These are phyloP conservation scores for Nakazawaea wyomingensis DNA, from an alignment of 805 yeast genomes.

Conservation along the genomic window DNA sequence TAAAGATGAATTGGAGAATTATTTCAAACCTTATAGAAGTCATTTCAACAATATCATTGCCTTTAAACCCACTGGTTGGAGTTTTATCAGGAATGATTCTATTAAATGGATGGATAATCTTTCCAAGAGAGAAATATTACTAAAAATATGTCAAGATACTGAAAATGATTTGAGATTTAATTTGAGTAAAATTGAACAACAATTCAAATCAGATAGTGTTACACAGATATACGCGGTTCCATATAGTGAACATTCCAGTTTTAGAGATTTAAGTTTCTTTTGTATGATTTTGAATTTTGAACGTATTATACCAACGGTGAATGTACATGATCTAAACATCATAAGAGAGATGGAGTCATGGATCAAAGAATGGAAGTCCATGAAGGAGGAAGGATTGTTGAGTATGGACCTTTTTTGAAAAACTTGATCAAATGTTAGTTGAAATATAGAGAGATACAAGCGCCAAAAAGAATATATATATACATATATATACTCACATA, in stretches of 20 bases:
- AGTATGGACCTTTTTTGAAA: slow-evolving; percentile 14
- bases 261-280: slow-evolving; percentile 69
- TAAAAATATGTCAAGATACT: slow-evolving; percentile 9
- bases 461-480: too few relatives aligned
- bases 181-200: slow-evolving; percentile 24
- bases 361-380: slow-evolving; percentile 28
- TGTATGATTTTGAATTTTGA: slow-evolving; percentile 45
- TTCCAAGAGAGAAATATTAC: slow-evolving; percentile 11
- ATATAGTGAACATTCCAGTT: slow-evolving; percentile 92
- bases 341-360: slow-evolving; percentile 27
- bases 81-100: slow-evolving; percentile 35
- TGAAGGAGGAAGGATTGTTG: slow-evolving; percentile 13
- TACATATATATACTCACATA: too few relatives aligned
- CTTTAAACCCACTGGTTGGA: slow-evolving; percentile 90
- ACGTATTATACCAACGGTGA: slow-evolving; percentile 77
- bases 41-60: slow-evolving; percentile 63
- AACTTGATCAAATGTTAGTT: background rate
- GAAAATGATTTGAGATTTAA: slow-evolving; percentile 13
- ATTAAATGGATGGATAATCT: slow-evolving; percentile 16
- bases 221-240: slow-evolving; percentile 63
- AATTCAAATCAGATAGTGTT: slow-evolving; percentile 27
- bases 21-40: slow-evolving; percentile 41
- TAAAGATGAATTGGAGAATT: slow-evolving; percentile 39
- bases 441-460: too few relatives aligned
- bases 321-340: slow-evolving; percentile 26